Percentiles rank a stretch among this genome's conserved stretches.
Conservation (phyloP, 176 grass and related monocot species). For the Alloteropsis semialata region DNA sequence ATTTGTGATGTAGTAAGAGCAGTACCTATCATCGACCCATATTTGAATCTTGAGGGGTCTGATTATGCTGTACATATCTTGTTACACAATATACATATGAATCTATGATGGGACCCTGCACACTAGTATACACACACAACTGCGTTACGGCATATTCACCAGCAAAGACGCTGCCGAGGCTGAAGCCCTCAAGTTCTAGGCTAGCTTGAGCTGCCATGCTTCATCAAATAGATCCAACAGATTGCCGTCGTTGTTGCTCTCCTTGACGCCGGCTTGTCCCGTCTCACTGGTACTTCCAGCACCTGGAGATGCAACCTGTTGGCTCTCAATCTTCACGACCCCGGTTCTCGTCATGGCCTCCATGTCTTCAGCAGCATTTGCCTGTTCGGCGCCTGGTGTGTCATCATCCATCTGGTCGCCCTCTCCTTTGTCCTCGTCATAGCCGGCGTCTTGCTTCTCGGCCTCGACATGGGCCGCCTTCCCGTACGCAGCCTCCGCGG, state of each 20-base stretch:
- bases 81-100: background rate
- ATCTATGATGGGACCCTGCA: background rate
- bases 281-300: background rate
- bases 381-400: background rate
- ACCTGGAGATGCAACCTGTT: background rate
- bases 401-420: background rate
- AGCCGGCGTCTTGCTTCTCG: background rate
- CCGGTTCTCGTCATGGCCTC: background rate
- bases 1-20: background rate
- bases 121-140: background rate
- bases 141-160: background rate
- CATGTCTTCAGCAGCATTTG: background rate
- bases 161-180: background rate
- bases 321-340: background rate
- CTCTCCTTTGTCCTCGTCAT: background rate
- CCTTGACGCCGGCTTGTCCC: background rate
- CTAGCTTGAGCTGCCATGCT: constrained; percentile 22
- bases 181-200: background rate
- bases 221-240: constrained; percentile 26
- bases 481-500: background rate
- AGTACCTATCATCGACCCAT: background rate
- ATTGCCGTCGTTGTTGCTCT: background rate
- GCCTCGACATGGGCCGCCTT: background rate
- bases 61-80: background rate
- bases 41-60: background rate